Evolutionary conservation across 164 flowering plant species (phyloP).

Genomic region (Vitis rupestris): DNA sequence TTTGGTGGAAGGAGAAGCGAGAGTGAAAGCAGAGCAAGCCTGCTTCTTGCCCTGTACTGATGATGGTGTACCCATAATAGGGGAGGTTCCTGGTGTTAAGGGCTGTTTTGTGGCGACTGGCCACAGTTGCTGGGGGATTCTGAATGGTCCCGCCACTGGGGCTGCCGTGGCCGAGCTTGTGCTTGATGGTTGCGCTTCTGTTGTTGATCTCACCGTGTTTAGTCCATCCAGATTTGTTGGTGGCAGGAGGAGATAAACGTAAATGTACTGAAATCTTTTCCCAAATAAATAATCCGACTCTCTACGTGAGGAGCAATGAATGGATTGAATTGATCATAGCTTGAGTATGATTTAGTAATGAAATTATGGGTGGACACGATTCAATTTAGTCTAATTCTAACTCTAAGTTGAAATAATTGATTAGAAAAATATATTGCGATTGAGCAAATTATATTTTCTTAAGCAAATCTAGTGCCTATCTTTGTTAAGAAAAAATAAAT

Average conservation of each 20-base stretch:
- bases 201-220: slow-evolving; percentile 70
- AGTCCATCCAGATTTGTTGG: slow-evolving; percentile 67
- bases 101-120: slow-evolving; percentile 94
- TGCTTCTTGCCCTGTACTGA: slow-evolving; percentile 86
- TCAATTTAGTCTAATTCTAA: too few relatives aligned
- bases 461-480: too few relatives aligned
- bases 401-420: too few relatives aligned
- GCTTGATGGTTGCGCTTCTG: slow-evolving; percentile 61
- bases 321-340: too few relatives aligned
- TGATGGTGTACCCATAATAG: slow-evolving; percentile 71
- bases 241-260: slow-evolving; percentile 7
- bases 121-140: slow-evolving; percentile 95
- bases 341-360: too few relatives aligned
- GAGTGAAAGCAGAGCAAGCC: slow-evolving; percentile 82
- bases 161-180: slow-evolving; percentile 90
- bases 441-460: too few relatives aligned
- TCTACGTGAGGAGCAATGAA: too few relatives aligned
- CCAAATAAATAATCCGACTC: too few relatives aligned
- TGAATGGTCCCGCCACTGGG: slow-evolving; percentile 91
- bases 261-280: background rate
- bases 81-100: slow-evolving; percentile 66
- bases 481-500: too few relatives aligned
- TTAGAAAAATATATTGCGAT: too few relatives aligned
- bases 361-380: too few relatives aligned
- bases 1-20: slow-evolving; percentile 58